phyloP scores from a whole-genome alignment of 768 basidiomycete genomes.

The Boletus reticulatus region DNA sequence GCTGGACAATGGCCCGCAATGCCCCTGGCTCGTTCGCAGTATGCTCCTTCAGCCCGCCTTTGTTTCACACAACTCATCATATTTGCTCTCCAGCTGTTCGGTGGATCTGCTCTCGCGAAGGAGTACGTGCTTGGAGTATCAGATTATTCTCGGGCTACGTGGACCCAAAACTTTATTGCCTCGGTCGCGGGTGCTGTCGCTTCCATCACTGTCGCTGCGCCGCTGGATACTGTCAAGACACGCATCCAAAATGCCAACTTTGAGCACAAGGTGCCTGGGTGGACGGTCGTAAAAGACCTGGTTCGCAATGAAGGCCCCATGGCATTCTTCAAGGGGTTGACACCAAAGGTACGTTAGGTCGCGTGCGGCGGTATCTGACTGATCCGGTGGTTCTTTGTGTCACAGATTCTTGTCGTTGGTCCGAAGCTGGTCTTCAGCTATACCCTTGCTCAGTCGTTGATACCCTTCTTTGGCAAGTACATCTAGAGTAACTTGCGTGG shows the following conservation, averaged over 20 bases:
- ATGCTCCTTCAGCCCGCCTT: conserved; percentile 29
- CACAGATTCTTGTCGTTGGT: conserved; percentile 89
- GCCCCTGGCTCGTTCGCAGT: conserved; percentile 96
- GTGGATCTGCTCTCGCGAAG: conserved; percentile 92
- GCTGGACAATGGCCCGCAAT: conserved; percentile 98
- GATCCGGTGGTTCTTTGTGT: conserved; percentile 11
- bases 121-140: conserved; percentile 86
- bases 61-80: neutral
- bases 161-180: conserved; percentile 96
- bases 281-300: conserved; percentile 81
- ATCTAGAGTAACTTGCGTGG: conserved; percentile 41
- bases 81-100: conserved; percentile 74
- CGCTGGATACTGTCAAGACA: conserved; percentile 94
- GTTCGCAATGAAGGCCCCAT: conserved; percentile 78
- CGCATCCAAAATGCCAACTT: conserved; percentile 99
- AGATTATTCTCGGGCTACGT: conserved; percentile 95
- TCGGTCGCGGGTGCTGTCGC: conserved; percentile 93
- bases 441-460: conserved; percentile 93
- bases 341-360: conserved; percentile 73
- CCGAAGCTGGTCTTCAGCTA: conserved; percentile 99
- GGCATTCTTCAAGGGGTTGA: conserved; percentile 96
- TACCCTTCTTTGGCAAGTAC: conserved; percentile 88
- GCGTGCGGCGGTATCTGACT: neutral
- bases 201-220: conserved; percentile 94
- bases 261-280: conserved; percentile 75